Percentiles rank a stretch among this genome's conserved stretches.
Evolutionary conservation across 2,329 filamentous ascomycete genomes (phyloP).

Genomic region (Pseudogymnoascus sp.): DNA sequence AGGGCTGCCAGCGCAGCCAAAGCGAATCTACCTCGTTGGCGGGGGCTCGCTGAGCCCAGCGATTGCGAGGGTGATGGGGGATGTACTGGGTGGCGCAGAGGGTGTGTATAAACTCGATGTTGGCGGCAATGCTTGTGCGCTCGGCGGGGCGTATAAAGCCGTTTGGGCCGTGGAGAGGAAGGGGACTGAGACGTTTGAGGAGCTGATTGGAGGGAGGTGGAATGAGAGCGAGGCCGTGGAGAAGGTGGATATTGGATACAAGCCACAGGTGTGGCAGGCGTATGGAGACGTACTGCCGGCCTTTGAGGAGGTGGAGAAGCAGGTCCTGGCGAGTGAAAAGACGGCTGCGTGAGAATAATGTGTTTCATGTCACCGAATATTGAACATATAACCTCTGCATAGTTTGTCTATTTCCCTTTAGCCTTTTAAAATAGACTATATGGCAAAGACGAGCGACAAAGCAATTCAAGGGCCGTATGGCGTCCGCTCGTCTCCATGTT

Average conservation of each 20-base stretch:
- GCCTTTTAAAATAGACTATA: neutral
- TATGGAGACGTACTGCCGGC: conserved; percentile 72
- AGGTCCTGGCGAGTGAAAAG: conserved; percentile 45
- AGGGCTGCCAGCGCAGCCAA: conserved; percentile 69
- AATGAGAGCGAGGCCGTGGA: conserved; percentile 74
- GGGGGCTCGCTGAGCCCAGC: conserved; percentile 85
- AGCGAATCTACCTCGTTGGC: conserved; percentile 87
- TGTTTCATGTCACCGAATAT: neutral
- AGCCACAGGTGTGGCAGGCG: conserved; percentile 61
- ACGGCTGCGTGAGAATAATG: conserved; percentile 5
- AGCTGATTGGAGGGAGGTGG: conserved; percentile 78
- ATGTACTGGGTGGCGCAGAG: conserved; percentile 81
- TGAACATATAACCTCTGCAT: neutral
- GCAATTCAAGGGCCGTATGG: neutral
- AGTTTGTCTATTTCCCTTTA: neutral
- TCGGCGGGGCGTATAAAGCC: conserved; percentile 93
- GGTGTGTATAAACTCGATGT: conserved; percentile 92
- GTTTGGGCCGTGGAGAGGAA: conserved; percentile 78
- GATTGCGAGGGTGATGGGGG: conserved; percentile 75
- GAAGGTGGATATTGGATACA: conserved; percentile 76
- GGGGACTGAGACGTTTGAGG: conserved; percentile 70
- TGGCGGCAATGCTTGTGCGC: conserved; percentile 87
- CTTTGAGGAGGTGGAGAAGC: conserved; percentile 67
- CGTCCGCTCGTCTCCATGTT: neutral
- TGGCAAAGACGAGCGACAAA: neutral